Evolutionary conservation across 1,284 basidiomycete genomes (phyloP).

Genomic region (Testicularia cyperi): DNA sequence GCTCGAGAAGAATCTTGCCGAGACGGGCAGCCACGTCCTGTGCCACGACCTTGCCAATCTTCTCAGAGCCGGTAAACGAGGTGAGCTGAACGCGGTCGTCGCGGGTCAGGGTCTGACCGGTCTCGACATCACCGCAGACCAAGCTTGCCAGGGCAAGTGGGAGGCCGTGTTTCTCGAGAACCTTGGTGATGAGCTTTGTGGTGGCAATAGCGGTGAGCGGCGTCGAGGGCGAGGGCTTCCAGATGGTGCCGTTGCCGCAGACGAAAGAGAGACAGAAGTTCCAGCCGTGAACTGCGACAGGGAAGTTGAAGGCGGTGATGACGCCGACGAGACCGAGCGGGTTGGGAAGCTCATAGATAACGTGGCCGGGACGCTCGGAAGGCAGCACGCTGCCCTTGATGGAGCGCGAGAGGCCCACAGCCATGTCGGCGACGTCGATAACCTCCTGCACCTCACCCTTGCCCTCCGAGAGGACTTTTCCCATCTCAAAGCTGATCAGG

Average conservation of each 20-base stretch:
- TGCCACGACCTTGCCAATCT: conserved; percentile 79
- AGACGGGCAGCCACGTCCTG: conserved; percentile 76
- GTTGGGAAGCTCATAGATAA: conserved; percentile 68
- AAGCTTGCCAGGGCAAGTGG: conserved; percentile 80
- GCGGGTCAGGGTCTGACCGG: conserved; percentile 76
- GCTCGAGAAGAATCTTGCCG: conserved; percentile 80
- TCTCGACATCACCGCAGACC: conserved; percentile 77
- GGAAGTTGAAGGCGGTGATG: conserved; percentile 88
- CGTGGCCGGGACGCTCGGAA: conserved; percentile 42
- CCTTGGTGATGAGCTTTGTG: conserved; percentile 76
- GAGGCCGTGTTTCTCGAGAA: conserved; percentile 78
- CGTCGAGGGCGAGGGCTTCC: conserved; percentile 90
- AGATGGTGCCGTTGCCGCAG: conserved; percentile 87
- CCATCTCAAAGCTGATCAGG: conserved; percentile 74
- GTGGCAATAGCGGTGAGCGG: conserved; percentile 80
- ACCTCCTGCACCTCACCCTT: conserved; percentile 92
- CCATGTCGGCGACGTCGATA: conserved; percentile 82
- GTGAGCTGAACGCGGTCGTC: conserved; percentile 71
- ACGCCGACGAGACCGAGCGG: conserved; percentile 90
- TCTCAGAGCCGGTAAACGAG: conserved; percentile 90
- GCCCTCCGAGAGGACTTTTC: conserved; percentile 87
- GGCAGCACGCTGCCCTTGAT: conserved; percentile 66
- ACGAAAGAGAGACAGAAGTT: conserved; percentile 85
- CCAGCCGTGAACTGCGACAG: conserved; percentile 72
- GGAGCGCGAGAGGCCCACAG: conserved; percentile 81